Evolutionary conservation across 2,329 filamentous ascomycete species (phyloP).

Genomic region (Dothideomycetes sp.): DNA sequence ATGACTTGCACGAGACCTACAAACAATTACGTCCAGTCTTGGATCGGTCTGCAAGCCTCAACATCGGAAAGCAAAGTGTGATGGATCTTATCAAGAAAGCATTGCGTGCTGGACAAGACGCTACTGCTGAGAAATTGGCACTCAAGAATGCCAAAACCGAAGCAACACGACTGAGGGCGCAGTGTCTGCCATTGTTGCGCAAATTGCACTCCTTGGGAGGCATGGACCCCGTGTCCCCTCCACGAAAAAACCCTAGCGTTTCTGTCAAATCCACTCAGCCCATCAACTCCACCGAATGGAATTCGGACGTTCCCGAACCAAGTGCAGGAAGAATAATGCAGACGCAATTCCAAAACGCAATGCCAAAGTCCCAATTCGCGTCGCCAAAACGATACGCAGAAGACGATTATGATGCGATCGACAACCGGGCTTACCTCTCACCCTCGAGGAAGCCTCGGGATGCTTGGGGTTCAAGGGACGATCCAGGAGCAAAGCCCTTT

Average conservation of each 20-base stretch:
- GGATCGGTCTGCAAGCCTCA: constrained; percentile 2
- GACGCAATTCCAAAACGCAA: constrained; percentile 15
- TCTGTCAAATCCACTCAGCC: constrained; percentile 20
- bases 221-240: neutral
- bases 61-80: constrained; percentile 4
- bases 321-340: constrained; percentile 22
- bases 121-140: constrained; percentile 4
- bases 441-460: neutral
- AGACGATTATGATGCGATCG: neutral
- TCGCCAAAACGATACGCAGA: neutral
- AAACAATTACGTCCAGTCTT: constrained; percentile 4
- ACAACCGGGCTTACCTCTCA: constrained; percentile 2
- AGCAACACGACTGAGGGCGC: constrained; percentile 1
- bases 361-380: neutral
- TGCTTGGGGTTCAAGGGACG: neutral
- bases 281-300: neutral
- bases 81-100: constrained; percentile 8
- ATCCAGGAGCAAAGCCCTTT: neutral
- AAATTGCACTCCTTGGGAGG: neutral
- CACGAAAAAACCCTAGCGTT: neutral
- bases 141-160: constrained; percentile 8
- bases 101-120: constrained; percentile 5
- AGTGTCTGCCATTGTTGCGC: constrained; percentile 7
- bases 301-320: neutral
- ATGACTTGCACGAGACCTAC: neutral